Conservation (phyloP, 208 protist genomes). For the Wallacemonas sp. region DNA sequence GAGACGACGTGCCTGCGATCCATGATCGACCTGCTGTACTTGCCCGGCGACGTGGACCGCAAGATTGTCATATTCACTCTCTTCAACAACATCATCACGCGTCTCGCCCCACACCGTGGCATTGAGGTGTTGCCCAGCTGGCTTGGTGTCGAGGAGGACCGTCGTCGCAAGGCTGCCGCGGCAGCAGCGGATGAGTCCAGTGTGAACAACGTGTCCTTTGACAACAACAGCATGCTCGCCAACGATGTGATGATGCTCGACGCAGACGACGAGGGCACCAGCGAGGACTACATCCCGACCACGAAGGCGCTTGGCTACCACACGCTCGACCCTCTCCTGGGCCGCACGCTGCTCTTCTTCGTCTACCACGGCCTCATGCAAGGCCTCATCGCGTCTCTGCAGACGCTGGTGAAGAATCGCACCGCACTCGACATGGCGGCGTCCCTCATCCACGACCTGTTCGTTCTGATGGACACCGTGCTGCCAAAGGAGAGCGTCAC, state of each 20-base stretch:
- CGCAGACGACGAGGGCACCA: slow-evolving; percentile 22
- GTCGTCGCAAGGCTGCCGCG: slow-evolving; percentile 30
- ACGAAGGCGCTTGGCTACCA: slow-evolving; percentile 89
- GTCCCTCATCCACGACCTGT: slow-evolving; percentile 79
- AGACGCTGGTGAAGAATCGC: slow-evolving; percentile 48
- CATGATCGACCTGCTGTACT: slow-evolving; percentile 79
- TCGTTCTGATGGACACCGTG: slow-evolving; percentile 88
- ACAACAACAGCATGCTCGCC: slow-evolving; percentile 25
- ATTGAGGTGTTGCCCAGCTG: slow-evolving; percentile 60
- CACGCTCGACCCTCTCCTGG: slow-evolving; percentile 79
- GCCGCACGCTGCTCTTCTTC: slow-evolving; percentile 66
- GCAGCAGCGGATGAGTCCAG: slow-evolving; percentile 10
- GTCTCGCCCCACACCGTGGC: slow-evolving; percentile 81
- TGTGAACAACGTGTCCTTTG: slow-evolving; percentile 10
- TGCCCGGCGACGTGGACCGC: slow-evolving; percentile 79
- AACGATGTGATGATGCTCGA: slow-evolving; percentile 22
- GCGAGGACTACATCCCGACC: slow-evolving; percentile 67
- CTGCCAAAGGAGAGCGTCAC: slow-evolving; percentile 74
- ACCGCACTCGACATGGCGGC: slow-evolving; percentile 53
- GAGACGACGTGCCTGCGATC: slow-evolving; percentile 79
- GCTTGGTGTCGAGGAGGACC: slow-evolving; percentile 68
- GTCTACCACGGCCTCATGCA: slow-evolving; percentile 84
- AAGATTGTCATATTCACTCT: slow-evolving; percentile 88
- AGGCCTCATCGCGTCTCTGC: slow-evolving; percentile 69
- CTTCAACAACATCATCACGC: slow-evolving; percentile 77